phyloP scores from a whole-genome alignment of 1,284 basidiomycete genomes.

The Tilletiaria anomala region DNA sequence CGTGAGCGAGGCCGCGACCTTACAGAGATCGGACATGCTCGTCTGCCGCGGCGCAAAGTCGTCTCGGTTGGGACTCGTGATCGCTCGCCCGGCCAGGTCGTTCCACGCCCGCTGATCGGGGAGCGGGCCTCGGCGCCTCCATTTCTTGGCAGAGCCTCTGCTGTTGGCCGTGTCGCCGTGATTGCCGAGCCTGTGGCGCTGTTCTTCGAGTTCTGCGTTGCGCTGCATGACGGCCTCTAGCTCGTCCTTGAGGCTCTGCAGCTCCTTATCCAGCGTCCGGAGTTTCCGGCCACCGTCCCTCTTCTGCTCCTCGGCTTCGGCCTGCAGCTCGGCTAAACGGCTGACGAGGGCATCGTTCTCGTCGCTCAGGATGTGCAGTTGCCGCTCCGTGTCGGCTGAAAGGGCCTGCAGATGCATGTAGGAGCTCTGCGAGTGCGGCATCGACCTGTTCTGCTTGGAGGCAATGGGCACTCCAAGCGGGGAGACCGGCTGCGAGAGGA shows the following conservation, averaged over 20 bases:
- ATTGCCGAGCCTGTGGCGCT: background rate
- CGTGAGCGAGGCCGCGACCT: background rate
- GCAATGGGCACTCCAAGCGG: too few relatives aligned
- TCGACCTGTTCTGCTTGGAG: too few relatives aligned
- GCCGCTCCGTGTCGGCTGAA: background rate
- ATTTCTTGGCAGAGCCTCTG: background rate
- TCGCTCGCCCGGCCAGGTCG: background rate
- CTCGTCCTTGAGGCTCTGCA: constrained; percentile 23
- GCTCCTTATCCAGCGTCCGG: constrained; percentile 19
- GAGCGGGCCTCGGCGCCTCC: background rate
- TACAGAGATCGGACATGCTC: background rate
- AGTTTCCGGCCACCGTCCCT: constrained; percentile 17
- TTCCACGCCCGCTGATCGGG: background rate
- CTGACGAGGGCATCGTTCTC: background rate
- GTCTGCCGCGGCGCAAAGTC: background rate
- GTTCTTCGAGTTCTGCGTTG: constrained; percentile 21
- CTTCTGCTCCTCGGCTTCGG: constrained; percentile 20
- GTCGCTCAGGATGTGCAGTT: background rate
- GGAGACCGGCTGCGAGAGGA: too few relatives aligned
- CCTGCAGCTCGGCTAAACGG: constrained; percentile 9
- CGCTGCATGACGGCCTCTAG: constrained; percentile 20
- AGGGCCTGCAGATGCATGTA: too few relatives aligned
- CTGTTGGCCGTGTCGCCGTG: too few relatives aligned
- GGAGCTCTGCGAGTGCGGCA: too few relatives aligned
- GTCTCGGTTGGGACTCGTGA: background rate